Base-by-base conservation (phyloP, 257 asterid species). In the Solanum arcanum region DNA sequence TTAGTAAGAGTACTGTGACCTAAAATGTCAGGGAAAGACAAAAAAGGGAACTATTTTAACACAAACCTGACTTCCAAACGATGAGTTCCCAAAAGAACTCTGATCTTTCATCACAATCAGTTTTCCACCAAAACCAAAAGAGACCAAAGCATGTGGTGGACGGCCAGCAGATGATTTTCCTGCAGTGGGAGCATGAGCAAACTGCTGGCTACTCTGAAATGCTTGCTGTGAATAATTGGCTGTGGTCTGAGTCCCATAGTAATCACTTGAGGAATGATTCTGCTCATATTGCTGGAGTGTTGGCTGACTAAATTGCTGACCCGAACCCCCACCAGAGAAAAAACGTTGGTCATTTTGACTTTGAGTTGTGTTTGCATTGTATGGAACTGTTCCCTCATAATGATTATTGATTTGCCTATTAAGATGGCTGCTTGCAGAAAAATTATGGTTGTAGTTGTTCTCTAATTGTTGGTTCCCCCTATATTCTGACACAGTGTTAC, bases 111-210 rank as follows among this genome's bases (percentile, higher is more conserved):
- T 89, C 90, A 97, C 93, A 80, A 97, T 93, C 83, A 97, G 95
- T 89, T 97, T 97, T 88, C 99, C 99, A 77, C 99, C 99, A 89
- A 97, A 97, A 66, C 99, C 99, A 88, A 97, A 97, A 86, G 96
- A 85, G 89, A 94, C 98, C 91, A 97, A 90, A 85, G 99, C 99
- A 91, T 96, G 98, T 29, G 98, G 94, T 76, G 99, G 99, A 74
- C 99, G 98, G 59, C 97, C 99, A 18, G 95, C 97, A 88, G 98
- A 93, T 74, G 98, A 95, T 91, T 96, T 96, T 87, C 93, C 98
- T 14, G 93, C 70, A 49, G 91, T 87, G 73, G 95, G 92, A 74
- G 94, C 76, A 86, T 93, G 90, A 13, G 98, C 70, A 84, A 87
- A 89, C 87, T 93, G 95, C 89, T 90, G 90, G 72, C 92, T 87